These are phyloP conservation scores for Graphiopsis chlorocephala DNA, from an alignment of 2,329 filamentous ascomycete genomes.

Conservation along the genomic window DNA sequence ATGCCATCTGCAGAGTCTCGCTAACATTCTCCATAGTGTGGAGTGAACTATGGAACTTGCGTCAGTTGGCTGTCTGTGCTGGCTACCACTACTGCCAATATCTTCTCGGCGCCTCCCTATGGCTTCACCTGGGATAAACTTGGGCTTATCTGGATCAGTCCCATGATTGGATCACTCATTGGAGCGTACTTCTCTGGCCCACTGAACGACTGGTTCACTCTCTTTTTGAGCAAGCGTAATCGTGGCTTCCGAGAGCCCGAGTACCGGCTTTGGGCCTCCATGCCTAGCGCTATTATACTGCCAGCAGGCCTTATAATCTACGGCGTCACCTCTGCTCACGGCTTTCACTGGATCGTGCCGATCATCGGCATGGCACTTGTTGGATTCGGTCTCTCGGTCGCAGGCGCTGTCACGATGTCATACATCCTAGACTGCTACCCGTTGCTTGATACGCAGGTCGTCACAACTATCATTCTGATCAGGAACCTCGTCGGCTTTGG, in stretches of 20 bases:
- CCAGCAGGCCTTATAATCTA: conserved; percentile 45
- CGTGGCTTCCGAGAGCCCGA: conserved; percentile 41
- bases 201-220: conserved; percentile 31
- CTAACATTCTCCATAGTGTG: background rate
- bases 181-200: conserved; percentile 39
- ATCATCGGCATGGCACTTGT: conserved; percentile 44
- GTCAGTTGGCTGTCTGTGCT: conserved; percentile 53
- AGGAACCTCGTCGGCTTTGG: conserved; percentile 50
- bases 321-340: conserved; percentile 48
- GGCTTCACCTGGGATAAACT: conserved; percentile 30
- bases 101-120: conserved; percentile 1
- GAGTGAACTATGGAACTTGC: conserved; percentile 1
- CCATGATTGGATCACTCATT: conserved; percentile 38
- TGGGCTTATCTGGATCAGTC: conserved; percentile 55
- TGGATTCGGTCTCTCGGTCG: conserved; percentile 41
- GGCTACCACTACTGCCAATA: conserved; percentile 52
- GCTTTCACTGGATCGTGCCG: conserved; percentile 49
- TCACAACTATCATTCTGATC: conserved; percentile 47
- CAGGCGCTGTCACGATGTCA: conserved; percentile 49
- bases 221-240: conserved; percentile 38
- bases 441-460: conserved; percentile 44
- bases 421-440: conserved; percentile 48
- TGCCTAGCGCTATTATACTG: conserved; percentile 40
- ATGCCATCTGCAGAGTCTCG: no score
- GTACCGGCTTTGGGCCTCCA: conserved; percentile 41